phyloP scores from a whole-genome alignment of 345 rosid genomes.

The Rhizophora apiculata region DNA sequence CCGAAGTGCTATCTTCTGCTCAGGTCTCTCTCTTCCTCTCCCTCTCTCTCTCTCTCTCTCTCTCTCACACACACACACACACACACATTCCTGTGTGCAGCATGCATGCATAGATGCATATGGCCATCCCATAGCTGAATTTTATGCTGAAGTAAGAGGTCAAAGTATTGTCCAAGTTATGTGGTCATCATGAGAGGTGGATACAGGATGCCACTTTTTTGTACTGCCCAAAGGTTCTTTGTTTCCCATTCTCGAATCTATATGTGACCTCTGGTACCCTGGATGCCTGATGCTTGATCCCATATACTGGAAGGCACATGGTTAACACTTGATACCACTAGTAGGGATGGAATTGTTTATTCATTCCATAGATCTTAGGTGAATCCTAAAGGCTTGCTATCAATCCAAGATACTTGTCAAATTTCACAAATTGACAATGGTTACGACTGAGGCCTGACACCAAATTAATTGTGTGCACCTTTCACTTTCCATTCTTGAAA shows the following conservation, averaged over 20 bases:
- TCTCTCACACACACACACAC: too few relatives aligned
- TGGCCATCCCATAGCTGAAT: neutral
- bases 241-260: neutral
- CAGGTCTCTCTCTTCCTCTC: conserved; percentile 53
- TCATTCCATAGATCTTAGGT: too few relatives aligned
- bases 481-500: neutral
- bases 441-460: neutral
- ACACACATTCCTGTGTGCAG: neutral
- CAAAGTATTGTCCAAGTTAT: neutral
- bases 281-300: too few relatives aligned
- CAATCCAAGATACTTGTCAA: neutral
- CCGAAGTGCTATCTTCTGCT: conserved; percentile 75
- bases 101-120: neutral
- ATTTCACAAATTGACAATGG: neutral
- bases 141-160: neutral
- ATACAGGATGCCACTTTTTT: neutral
- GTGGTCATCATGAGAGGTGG: neutral
- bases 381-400: too few relatives aligned
- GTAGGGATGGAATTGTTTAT: too few relatives aligned
- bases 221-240: neutral
- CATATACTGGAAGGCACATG: too few relatives aligned
- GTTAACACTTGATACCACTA: too few relatives aligned
- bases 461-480: neutral
- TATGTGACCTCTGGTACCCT: neutral
- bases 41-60: neutral